These are phyloP conservation scores for Hemisphaericaspora nanyangensis DNA, from an alignment of 805 yeast genomes.

Conservation along the genomic window DNA sequence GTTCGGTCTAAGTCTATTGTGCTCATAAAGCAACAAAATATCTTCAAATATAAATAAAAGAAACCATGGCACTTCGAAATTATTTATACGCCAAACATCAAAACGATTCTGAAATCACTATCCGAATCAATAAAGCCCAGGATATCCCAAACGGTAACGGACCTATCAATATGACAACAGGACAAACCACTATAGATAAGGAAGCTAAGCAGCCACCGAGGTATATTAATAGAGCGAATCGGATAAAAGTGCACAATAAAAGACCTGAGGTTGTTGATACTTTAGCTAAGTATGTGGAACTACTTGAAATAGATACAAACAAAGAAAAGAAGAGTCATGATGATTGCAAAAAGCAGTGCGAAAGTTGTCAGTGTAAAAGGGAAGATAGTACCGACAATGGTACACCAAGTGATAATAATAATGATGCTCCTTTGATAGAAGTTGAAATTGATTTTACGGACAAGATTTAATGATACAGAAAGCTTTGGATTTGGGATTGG, in stretches of 20 bases:
- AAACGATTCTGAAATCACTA: constrained; percentile 5
- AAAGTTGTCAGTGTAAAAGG: constrained; percentile 2
- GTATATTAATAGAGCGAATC: not conserved
- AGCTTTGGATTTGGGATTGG: no score
- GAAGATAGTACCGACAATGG: no score
- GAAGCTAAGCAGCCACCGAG: not conserved
- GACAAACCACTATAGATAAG: not conserved
- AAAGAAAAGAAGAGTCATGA: constrained; percentile 1
- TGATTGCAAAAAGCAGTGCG: constrained; percentile 1
- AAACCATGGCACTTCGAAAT: constrained; percentile 37
- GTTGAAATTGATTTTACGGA: constrained; percentile 11
- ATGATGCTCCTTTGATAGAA: constrained; percentile 1
- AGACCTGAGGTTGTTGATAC: not conserved
- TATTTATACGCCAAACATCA: constrained; percentile 39
- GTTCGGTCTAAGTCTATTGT: not conserved
- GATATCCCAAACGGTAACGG: not conserved
- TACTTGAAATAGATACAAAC: not conserved
- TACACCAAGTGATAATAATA: not conserved
- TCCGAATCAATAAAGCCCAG: constrained; percentile 4
- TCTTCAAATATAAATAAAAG: no score
- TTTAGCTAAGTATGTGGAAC: not conserved
- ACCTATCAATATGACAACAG: not conserved
- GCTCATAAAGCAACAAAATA: no score
- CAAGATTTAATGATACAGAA: not conserved
- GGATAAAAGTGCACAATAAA: not conserved